Evolutionary conservation across 768 basidiomycete species (phyloP), one percentile per base, ranked within the genome.

Genomic region (Daedalea quercina): DNA sequence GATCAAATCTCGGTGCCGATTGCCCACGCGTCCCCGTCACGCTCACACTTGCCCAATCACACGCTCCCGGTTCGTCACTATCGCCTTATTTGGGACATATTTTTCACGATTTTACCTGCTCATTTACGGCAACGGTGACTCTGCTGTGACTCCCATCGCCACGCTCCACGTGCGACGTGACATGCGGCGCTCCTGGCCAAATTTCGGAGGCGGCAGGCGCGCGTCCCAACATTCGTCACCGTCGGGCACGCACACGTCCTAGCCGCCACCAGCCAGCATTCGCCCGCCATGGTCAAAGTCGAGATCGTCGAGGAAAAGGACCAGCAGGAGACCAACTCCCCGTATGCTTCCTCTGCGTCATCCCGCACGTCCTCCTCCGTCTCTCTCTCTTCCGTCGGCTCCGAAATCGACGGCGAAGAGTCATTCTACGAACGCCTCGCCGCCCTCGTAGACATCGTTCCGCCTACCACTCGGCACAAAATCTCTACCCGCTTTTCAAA

Each of bases 401-500:
- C 90, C 3, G 84, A 90, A 48, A 64, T 73, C 43, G 80, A 80
- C 54, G 73, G 70, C 57, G 84, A 93, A 61, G 95, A 99, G 73
- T 81, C 94, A 41, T 56, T 96, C 61, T 75, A 84, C 57, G 94
- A 97, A 74, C 90, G 95, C 54, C 59, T 99, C 64, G 77, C 78
- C 54, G 95, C 95, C 23, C 86, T 99, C 68, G 87, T 88, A 61
- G 95, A 99, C 76, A 98, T 99, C 65, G 83, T 99, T 3, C 87
- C 94, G 7, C 96, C 96, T 22, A 73, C 86, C 9, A 94, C 94
- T 35, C 84, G 96, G 56, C 85, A 89, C 61, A 73, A 72, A 63
- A 81, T 98, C 58, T 69, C 79, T 47, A 74, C 82, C 22, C 79
- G 78, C 49, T 62, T 89, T 52, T 72, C 78, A 24, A 76, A 76